Evolutionary conservation across 2,329 filamentous ascomycete species (phyloP).

Genomic region (Aphanocladium album): DNA sequence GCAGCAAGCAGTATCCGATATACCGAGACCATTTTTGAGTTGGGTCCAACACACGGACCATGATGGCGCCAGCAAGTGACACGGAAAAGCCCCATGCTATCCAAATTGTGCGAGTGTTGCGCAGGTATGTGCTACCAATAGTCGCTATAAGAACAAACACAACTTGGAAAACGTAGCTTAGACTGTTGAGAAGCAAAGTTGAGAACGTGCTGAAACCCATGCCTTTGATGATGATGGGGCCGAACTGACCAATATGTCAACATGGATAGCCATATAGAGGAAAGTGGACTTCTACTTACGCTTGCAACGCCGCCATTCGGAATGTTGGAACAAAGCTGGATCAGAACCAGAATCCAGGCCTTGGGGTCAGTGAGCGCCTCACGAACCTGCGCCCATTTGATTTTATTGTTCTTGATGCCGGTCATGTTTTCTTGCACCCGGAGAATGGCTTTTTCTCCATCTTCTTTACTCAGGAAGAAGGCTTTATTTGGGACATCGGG

Average conservation of each 20-base stretch:
- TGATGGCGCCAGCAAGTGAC: slow-evolving; percentile 19
- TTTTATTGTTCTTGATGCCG: slow-evolving; percentile 28
- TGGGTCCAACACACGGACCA: slow-evolving; percentile 21
- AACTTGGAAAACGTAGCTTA: slow-evolving; percentile 19
- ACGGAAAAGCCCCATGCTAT: slow-evolving; percentile 21
- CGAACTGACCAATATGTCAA: slow-evolving; percentile 19
- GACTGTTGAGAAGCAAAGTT: slow-evolving; percentile 19
- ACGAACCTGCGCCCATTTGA: slow-evolving; percentile 20
- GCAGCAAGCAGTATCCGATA: slow-evolving; percentile 43
- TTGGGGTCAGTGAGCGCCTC: slow-evolving; percentile 24
- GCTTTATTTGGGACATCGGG: slow-evolving; percentile 23
- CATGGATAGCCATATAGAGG: no score
- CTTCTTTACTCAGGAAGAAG: slow-evolving; percentile 23
- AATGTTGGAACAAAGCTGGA: slow-evolving; percentile 23
- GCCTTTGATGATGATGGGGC: slow-evolving; percentile 22
- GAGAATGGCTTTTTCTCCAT: slow-evolving; percentile 24
- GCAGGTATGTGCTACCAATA: slow-evolving; percentile 19
- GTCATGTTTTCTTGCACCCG: slow-evolving; percentile 30
- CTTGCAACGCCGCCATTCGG: slow-evolving; percentile 26
- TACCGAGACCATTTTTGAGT: slow-evolving; percentile 18
- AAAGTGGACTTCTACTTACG: slow-evolving; percentile 12
- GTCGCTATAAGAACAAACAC: slow-evolving; percentile 21
- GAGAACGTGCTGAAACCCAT: slow-evolving; percentile 21
- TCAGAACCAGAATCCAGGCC: slow-evolving; percentile 23
- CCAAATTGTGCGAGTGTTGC: slow-evolving; percentile 23